phyloP scores from a whole-genome alignment of 768 basidiomycete genomes.

The Panaeolus papilionaceus region DNA sequence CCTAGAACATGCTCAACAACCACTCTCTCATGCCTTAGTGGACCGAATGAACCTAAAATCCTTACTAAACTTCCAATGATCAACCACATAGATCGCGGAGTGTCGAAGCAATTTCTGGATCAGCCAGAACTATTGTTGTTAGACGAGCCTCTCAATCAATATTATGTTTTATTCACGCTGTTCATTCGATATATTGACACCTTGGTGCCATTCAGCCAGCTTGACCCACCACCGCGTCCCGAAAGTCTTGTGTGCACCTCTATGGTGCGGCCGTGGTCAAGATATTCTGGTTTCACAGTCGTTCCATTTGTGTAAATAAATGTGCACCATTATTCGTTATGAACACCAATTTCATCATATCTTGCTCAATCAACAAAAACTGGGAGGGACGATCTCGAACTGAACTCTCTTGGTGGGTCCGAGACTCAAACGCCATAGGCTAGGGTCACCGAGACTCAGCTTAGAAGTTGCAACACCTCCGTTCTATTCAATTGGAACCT shows the following conservation, averaged over 20 bases:
- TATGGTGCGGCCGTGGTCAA: no score
- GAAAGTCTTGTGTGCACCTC: conserved; percentile 39
- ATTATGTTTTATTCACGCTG: background rate
- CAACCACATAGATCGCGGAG: conserved; percentile 90
- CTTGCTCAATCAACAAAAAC: no score
- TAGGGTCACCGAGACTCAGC: no score
- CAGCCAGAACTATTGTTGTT: conserved; percentile 79
- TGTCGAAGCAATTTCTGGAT: conserved; percentile 69
- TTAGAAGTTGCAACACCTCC: no score
- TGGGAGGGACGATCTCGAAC: no score
- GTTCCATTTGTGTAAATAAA: no score
- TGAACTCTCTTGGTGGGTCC: no score
- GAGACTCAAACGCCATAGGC: no score
- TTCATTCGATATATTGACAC: conserved; percentile 1
- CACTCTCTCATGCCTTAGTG: conserved; percentile 58
- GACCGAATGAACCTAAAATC: conserved; percentile 59
- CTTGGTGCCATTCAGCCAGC: conserved; percentile 54
- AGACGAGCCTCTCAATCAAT: conserved; percentile 91
- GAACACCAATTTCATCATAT: no score
- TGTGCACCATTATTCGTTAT: no score
- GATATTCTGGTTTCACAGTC: no score
- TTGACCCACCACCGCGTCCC: conserved; percentile 61
- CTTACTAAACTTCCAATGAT: conserved; percentile 82
- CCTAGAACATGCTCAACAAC: conserved; percentile 16
- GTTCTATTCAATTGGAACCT: no score